phyloP scores from a whole-genome alignment of 2,329 filamentous ascomycete species.

The Fusarium bulbicola region DNA sequence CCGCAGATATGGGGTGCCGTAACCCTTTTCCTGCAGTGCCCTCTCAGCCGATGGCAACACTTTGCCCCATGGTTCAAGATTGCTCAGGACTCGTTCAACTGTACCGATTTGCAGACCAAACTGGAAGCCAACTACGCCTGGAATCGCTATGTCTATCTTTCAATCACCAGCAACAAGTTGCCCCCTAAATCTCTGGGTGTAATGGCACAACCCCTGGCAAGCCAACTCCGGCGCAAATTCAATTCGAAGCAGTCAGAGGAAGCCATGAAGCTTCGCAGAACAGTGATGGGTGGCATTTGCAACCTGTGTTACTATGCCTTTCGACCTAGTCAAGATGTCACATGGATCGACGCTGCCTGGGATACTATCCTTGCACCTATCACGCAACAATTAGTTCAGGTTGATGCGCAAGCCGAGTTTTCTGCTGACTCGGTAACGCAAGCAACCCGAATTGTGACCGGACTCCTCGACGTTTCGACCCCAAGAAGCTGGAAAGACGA shows the following conservation, averaged over 20 bases:
- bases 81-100: conserved; percentile 86
- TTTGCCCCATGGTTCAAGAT: conserved; percentile 79
- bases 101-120: conserved; percentile 74
- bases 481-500: conserved; percentile 77
- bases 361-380: conserved; percentile 75
- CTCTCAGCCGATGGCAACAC: conserved; percentile 74
- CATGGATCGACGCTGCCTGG: conserved; percentile 82
- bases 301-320: conserved; percentile 86
- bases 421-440: conserved; percentile 64
- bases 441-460: conserved; percentile 74
- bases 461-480: conserved; percentile 70
- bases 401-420: conserved; percentile 48
- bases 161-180: conserved; percentile 71
- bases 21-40: conserved; percentile 78
- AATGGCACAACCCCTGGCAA: conserved; percentile 73
- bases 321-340: conserved; percentile 71
- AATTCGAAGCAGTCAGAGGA: conserved; percentile 65
- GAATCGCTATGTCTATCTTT: conserved; percentile 82
- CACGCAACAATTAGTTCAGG: conserved; percentile 63
- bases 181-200: conserved; percentile 47
- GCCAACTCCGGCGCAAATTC: conserved; percentile 73
- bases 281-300: conserved; percentile 75
- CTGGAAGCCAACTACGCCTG: conserved; percentile 84
- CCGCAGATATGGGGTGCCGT: conserved; percentile 91
- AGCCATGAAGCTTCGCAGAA: conserved; percentile 57